Evolutionary conservation across 106 monocot genomes (phyloP), one percentile per base, ranked within the genome.

Genomic region (Apostasia ramifera): DNA sequence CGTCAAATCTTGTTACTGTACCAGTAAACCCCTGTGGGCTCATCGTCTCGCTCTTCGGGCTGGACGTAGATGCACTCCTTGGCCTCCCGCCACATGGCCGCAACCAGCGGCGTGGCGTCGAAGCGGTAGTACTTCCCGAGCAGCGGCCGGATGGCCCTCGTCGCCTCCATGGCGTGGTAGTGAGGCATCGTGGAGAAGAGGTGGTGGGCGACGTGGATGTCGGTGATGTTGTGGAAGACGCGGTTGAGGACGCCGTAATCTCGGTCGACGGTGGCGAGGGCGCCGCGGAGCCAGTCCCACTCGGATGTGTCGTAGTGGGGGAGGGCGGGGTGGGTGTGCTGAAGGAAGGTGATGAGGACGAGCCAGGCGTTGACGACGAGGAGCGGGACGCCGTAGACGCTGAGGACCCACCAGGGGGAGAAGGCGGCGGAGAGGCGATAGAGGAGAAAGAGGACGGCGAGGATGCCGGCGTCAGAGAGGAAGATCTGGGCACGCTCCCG

Each of bases 211-310:
- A 85, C 85, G 58, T 85, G 81, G 42, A 78, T 81, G 44, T 80
- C 80, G 6, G 77, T 80, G 48, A 77, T 84, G 77, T 77, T 66
- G 47, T 84, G 84, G 70, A 84, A 80, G 48, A 84, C 80, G 50
- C 45, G 61, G 62, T 84, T 84, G 9, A 84, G 71, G 1, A 68
- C 2, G 12, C 77, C 81, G 56, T 85, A 84, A 66, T 81, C 74
- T 12, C 67, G 47, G 53, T 88, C 88, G 10, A 88, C 71, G 7
- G 88, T 84, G 11, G 84, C 75, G 50, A 88, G 58, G 12, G 80
- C 83, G 12, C 87, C 87, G 15, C 83, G 70, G 12, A 87, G 80
- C 87, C 87, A 87, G 56, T 87, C 87, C 87, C 87, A 87, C 61
- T 87, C 87, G 38, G 62, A 13, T 8, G 81, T 72, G 59, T 84